phyloP scores from a whole-genome alignment of 2,329 filamentous ascomycete genomes.

The Alternaria dauci region DNA sequence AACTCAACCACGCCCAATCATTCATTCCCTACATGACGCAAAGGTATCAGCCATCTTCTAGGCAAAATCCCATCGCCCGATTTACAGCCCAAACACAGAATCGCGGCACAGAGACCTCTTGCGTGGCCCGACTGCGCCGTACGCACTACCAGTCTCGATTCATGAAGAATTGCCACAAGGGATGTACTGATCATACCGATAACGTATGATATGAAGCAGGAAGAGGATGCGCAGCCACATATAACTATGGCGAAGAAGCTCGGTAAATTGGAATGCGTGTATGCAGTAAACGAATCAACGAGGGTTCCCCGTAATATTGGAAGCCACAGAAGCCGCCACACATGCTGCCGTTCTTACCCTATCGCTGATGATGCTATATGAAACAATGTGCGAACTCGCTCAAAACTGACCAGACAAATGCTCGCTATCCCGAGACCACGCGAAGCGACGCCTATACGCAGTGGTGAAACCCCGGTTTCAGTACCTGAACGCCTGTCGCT shows the following conservation, averaged over 20 bases:
- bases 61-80: not conserved
- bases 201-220: not conserved
- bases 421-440: not conserved
- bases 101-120: constrained; percentile 2
- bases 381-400: not conserved
- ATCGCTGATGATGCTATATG: not conserved
- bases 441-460: constrained; percentile 12
- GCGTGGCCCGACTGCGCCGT: constrained; percentile 1
- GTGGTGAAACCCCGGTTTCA: constrained; percentile 18
- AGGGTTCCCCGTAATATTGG: not conserved
- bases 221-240: not conserved
- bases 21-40: not conserved
- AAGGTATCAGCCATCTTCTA: not conserved
- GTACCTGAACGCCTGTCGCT: constrained; percentile 30
- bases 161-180: not conserved
- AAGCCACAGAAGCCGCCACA: not conserved
- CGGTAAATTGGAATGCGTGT: not conserved
- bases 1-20: not conserved
- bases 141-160: not conserved
- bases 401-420: not conserved
- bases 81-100: not conserved
- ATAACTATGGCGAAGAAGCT: not conserved
- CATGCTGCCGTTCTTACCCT: not conserved
- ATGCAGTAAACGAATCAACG: not conserved
- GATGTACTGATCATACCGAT: not conserved